Base-by-base conservation (phyloP, 257 asterid genomes). In the Petunia axillaris region DNA sequence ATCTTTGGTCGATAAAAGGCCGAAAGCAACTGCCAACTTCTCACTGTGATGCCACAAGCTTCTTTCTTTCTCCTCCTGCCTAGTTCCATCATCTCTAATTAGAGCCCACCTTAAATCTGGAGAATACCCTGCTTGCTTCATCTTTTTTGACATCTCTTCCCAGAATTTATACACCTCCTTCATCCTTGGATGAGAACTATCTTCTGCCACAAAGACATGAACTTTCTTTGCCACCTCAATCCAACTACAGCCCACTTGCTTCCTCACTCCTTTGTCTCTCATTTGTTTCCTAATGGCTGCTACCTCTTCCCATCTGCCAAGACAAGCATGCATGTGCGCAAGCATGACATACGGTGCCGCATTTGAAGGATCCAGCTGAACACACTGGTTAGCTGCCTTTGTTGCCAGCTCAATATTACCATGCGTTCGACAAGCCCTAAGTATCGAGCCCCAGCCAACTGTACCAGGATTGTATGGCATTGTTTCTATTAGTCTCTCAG, bases 241-340 rank as follows among this genome's bases (percentile, higher is more conserved):
- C 96, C 97, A 93, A 83, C 98, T 93, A 84, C 89, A 87, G 7
- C 96, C 98, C 1, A 92, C 90, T 82, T 88, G 88, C 81, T 89
- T 87, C 83, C 79, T 90, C 81, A 87, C 85, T 48, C 88, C 81
- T 67, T 74, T 83, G 40, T 87, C 90, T 15, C 87, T 85, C 89
- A 92, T 86, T 3, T 74, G 57, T 81, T 68, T 90, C 41, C 94
- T 89, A 44, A 90, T 81, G 36, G 62, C 86, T 1, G 91, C 90
- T 16, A 93, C 93, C 71, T 93, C 92, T 79, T 92, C 97, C 94
- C 93, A 93, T 89, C 86, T 84, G 11, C 80, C 81, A 50, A 83
- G 85, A 44, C 79, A 64, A 43, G 92, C 87, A 67, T 89, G 89
- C 84, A 91, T 82, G 81, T 91, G 91, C 0, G 85, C 87, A 35